These are phyloP conservation scores for Citrullus amarus DNA, from an alignment of 306 rosid species.

Conservation along the genomic window DNA sequence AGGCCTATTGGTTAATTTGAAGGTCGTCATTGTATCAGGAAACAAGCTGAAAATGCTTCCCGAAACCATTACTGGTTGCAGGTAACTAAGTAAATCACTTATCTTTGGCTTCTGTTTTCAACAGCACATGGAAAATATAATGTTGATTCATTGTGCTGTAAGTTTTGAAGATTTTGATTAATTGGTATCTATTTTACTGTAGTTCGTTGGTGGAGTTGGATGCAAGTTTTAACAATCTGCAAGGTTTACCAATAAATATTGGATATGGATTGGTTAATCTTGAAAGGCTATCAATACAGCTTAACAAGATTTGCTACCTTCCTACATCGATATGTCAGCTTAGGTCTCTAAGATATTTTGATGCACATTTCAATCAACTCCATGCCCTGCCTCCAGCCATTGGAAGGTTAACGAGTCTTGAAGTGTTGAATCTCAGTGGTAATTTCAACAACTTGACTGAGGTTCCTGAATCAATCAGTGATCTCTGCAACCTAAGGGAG, in stretches of 20 bases:
- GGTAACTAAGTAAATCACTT: conserved; percentile 34
- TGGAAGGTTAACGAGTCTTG: conserved; percentile 54
- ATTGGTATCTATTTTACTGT: not conserved
- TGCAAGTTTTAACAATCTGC: conserved; percentile 61
- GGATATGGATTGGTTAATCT: conserved; percentile 53
- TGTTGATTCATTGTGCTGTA: not conserved
- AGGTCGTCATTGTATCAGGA: conserved; percentile 49
- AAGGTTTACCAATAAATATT: conserved; percentile 78
- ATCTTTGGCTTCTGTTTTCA: not conserved
- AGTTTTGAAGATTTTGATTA: not conserved
- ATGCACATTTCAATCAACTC: conserved; percentile 86
- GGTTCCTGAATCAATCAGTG: conserved; percentile 74
- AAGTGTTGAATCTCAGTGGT: conserved; percentile 54
- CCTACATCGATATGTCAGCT: conserved; percentile 81
- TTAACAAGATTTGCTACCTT: conserved; percentile 71
- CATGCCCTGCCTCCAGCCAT: conserved; percentile 59
- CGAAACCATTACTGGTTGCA: conserved; percentile 65
- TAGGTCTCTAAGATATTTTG: conserved; percentile 50
- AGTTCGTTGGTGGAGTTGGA: conserved; percentile 94
- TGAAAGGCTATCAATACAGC: conserved; percentile 48
- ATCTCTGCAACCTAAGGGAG: conserved; percentile 64
- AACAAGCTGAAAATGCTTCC: conserved; percentile 70
- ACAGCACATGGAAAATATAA: not conserved
- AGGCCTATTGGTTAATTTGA: conserved; percentile 63
- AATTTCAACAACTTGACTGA: conserved; percentile 65